phyloP scores from a whole-genome alignment of 306 rosid species.

The Medicago ruthenica region DNA sequence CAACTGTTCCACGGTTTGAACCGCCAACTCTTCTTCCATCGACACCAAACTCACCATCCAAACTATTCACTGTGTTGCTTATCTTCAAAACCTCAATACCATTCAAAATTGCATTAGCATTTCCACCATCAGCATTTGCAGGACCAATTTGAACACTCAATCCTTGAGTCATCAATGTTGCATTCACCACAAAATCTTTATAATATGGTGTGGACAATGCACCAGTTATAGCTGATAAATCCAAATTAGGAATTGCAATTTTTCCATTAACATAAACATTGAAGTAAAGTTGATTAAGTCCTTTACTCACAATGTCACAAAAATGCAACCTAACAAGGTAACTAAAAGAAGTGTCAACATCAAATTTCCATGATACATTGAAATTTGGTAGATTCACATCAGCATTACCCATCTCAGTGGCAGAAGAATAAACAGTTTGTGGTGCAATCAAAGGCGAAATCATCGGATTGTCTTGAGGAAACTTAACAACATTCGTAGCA shows the following conservation, averaged over 20 bases:
- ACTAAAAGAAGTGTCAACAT: conserved; percentile 51
- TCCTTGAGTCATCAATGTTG: conserved; percentile 55
- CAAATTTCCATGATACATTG: conserved; percentile 66
- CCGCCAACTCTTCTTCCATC: conserved; percentile 46
- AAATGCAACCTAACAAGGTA: conserved; percentile 63
- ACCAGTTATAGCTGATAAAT: conserved; percentile 49
- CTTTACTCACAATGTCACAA: conserved; percentile 64
- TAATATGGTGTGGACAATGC: conserved; percentile 53
- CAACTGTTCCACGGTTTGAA: conserved; percentile 51
- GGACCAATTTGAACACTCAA: conserved; percentile 58
- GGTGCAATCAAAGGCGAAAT: conserved; percentile 54
- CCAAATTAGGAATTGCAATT: conserved; percentile 51
- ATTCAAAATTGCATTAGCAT: conserved; percentile 52
- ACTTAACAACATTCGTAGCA: conserved; percentile 46
- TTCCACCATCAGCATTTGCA: conserved; percentile 16
- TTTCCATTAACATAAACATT: conserved; percentile 55
- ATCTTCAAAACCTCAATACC: conserved; percentile 66
- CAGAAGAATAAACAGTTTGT: conserved; percentile 53
- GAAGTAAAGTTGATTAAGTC: conserved; percentile 54
- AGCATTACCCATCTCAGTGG: conserved; percentile 54
- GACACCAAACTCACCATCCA: conserved; percentile 67
- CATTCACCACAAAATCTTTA: conserved; percentile 65
- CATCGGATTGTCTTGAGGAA: conserved; percentile 25
- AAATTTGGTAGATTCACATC: conserved; percentile 43
- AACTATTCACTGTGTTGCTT: conserved; percentile 61